Percentiles rank a stretch among this genome's conserved stretches.
These are phyloP conservation scores for Onygena corvina DNA, from an alignment of 2,329 filamentous ascomycete genomes.

Conservation along the genomic window DNA sequence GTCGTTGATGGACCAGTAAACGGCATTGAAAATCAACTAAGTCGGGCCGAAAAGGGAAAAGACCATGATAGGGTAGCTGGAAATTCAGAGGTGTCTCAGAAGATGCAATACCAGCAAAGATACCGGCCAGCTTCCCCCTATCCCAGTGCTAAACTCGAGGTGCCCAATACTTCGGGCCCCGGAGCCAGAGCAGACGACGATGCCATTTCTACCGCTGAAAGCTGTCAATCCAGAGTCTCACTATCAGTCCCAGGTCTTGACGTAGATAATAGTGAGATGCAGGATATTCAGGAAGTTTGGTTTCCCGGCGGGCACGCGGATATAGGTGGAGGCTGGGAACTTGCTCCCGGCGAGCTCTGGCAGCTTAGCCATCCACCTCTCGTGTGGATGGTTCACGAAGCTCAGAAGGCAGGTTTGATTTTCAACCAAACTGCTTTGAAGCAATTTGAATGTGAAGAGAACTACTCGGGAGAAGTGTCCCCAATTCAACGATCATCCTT, in stretches of 20 bases:
- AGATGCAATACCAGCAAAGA: not conserved
- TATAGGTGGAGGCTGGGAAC: slow-evolving; percentile 43
- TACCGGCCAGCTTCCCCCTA: slow-evolving; percentile 8
- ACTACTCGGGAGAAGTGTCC: slow-evolving; percentile 27
- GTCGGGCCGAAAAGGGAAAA: not conserved
- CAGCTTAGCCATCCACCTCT: slow-evolving; percentile 41
- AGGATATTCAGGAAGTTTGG: slow-evolving; percentile 44
- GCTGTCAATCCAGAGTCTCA: slow-evolving; percentile 1
- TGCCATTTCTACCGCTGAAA: slow-evolving; percentile 4
- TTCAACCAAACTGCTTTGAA: slow-evolving; percentile 59
- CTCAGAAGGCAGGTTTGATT: slow-evolving; percentile 51
- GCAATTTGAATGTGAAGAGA: slow-evolving; percentile 51
- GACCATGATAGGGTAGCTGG: not conserved
- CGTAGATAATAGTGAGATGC: slow-evolving; percentile 19
- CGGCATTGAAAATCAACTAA: not conserved
- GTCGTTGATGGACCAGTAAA: not conserved
- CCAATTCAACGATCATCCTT: slow-evolving; percentile 21
- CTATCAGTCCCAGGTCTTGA: not conserved
- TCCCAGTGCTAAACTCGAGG: not conserved
- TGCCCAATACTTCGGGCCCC: not conserved
- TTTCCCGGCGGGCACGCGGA: slow-evolving; percentile 45
- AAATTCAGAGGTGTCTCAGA: not conserved
- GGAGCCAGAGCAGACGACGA: not conserved
- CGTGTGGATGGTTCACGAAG: slow-evolving; percentile 44
- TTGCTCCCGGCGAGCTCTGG: slow-evolving; percentile 22